Base-by-base conservation (phyloP, 1,139 yeast species). In the Taphrina flavorubra region DNA sequence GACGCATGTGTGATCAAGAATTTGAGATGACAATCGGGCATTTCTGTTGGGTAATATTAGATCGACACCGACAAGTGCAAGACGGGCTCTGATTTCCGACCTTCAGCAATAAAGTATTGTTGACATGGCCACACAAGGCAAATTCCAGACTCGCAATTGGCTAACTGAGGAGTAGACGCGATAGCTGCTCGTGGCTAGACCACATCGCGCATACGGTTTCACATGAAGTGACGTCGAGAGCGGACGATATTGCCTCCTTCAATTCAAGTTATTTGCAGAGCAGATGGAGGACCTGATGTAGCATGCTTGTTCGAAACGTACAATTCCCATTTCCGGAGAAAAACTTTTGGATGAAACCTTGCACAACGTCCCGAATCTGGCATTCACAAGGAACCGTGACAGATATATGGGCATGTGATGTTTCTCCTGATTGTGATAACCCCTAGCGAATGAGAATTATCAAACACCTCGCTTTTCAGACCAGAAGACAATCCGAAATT, bases 91-190 rank as follows among this genome's bases (percentile, higher is more conserved):
- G 47, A 44, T 44, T 44, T 7, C 8, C n/a, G 18, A 18, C 6
- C 47, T 2, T 44, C n/a, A 16, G 18, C 47, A 14, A 16, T 44
- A 14, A 14, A 39, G 8, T 13, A n/a, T 44, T 44, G 18, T 44
- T 13, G 47, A 44, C 47, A 44, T 44, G 47, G 18, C 47, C 47
- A 44, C 18, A 16, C 47, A 44, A 44, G 16, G n/a, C 18, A 44
- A 16, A 14, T 1, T 11, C 42, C 14, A 2, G 31, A 39, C 14
- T 39, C 14, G 42, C 6, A 1, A 39, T 39, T 39, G 42, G 14
- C 42, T 10, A 14, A 2, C 31, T 4, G 42, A 39, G 2, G 14
- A 39, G 11, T 7, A 11, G 42, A 39, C 11, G 42, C 42, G 42
- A 39, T 10, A 10, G 14, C 42, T 11, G 42, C 42, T 44, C n/a